Evolutionary conservation across 176 grass and related monocot species (phyloP).

Genomic region (Areca catechu): DNA sequence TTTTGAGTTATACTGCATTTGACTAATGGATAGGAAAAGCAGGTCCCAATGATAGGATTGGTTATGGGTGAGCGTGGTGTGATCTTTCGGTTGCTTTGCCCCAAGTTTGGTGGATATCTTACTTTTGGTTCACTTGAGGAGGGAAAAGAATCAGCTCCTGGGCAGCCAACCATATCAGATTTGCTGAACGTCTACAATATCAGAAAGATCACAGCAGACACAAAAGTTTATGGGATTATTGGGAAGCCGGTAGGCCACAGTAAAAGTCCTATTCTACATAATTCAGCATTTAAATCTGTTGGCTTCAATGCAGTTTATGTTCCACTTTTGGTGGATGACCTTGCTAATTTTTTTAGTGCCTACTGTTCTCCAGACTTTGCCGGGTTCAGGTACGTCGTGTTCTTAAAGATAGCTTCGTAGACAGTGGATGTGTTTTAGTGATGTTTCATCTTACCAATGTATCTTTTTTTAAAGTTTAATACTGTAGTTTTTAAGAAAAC

Average conservation of each 20-base stretch:
- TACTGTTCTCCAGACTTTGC: constrained; percentile 90
- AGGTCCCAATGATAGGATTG: constrained; percentile 90
- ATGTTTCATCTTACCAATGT: not conserved
- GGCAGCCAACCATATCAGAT: constrained; percentile 61
- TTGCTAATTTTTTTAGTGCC: constrained; percentile 64
- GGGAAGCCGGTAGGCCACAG: constrained; percentile 91
- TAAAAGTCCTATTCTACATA: constrained; percentile 90
- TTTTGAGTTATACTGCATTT: constrained; percentile 30
- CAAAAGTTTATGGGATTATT: constrained; percentile 80
- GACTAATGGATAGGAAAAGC: constrained; percentile 76
- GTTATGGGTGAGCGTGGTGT: constrained; percentile 93
- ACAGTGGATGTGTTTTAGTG: constrained; percentile 7
- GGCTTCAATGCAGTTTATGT: constrained; percentile 89
- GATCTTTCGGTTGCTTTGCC: constrained; percentile 81
- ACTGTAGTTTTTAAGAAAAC: no score
- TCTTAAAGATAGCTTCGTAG: not conserved
- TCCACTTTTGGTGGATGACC: constrained; percentile 88
- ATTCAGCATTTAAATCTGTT: constrained; percentile 76
- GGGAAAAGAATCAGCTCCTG: constrained; percentile 64
- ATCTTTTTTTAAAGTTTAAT: no score
- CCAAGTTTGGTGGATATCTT: constrained; percentile 91
- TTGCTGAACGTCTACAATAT: constrained; percentile 79
- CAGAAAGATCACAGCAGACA: constrained; percentile 53
- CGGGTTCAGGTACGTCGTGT: constrained; percentile 69
- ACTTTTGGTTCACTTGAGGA: constrained; percentile 68